phyloP scores from a whole-genome alignment of 176 grass and related monocot species.

The Rhynchospora pubera region DNA sequence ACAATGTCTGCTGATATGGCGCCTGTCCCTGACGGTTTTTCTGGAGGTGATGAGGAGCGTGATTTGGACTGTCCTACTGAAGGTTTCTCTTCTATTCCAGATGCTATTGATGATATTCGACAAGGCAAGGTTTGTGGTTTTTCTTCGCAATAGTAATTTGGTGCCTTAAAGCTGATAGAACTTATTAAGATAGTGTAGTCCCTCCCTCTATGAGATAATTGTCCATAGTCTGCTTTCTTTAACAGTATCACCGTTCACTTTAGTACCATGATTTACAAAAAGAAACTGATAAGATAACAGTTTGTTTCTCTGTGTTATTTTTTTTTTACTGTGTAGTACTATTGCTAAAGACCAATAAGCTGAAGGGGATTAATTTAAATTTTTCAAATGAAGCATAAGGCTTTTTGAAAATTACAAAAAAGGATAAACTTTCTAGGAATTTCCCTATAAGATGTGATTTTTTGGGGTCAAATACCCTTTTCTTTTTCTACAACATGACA shows the following conservation, averaged over 20 bases:
- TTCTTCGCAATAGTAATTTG: not conserved
- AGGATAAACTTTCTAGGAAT: not conserved
- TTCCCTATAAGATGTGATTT: not conserved
- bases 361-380: not conserved
- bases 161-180: not conserved
- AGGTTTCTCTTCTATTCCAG: constrained; percentile 75
- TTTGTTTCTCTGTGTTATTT: not conserved
- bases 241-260: not conserved
- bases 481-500: not conserved
- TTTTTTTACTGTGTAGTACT: not conserved
- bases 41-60: constrained; percentile 46
- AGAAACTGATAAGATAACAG: not conserved
- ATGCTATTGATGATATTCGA: constrained; percentile 81
- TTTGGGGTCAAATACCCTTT: not conserved
- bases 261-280: not conserved
- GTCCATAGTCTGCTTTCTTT: not conserved
- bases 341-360: not conserved
- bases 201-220: not conserved
- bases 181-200: not conserved
- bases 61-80: constrained; percentile 80
- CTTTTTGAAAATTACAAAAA: not conserved
- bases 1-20: constrained; percentile 55
- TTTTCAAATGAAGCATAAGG: not conserved
- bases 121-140: constrained; percentile 64
- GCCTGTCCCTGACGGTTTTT: constrained; percentile 48